Conservation (phyloP, 768 basidiomycete species). For the Inosperma sp. region DNA sequence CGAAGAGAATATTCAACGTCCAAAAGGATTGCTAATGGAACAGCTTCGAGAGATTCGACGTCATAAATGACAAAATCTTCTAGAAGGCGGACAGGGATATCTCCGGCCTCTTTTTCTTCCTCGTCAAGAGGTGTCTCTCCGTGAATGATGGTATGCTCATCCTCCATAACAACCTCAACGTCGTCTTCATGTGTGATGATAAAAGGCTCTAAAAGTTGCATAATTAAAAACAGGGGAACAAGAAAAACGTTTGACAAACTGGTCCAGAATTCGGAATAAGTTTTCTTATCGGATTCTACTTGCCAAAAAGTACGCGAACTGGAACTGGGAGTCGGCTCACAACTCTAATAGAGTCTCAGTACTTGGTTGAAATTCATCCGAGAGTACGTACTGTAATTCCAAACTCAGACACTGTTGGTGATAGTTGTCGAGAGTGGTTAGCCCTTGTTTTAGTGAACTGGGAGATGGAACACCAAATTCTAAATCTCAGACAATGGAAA, state of each 20-base stretch:
- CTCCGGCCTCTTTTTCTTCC: constrained; percentile 27
- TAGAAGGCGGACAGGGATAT: constrained; percentile 54
- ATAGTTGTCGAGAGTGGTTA: background rate
- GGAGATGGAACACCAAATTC: background rate
- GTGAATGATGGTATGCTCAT: constrained; percentile 36
- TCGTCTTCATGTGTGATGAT: background rate
- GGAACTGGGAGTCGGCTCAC: background rate
- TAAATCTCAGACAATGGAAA: background rate
- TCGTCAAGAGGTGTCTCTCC: constrained; percentile 36
- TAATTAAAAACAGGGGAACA: background rate
- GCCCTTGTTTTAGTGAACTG: background rate
- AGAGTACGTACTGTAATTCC: background rate
- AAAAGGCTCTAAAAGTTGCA: background rate
- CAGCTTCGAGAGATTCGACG: constrained; percentile 29
- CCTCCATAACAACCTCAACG: constrained; percentile 37
- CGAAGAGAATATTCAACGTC: constrained; percentile 23
- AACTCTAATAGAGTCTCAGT: background rate
- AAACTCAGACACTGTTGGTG: background rate
- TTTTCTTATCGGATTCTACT: background rate
- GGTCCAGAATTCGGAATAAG: too few relatives aligned
- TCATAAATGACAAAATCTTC: constrained; percentile 53
- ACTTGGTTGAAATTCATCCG: background rate
- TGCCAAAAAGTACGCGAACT: background rate
- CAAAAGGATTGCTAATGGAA: constrained; percentile 40
- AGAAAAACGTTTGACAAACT: too few relatives aligned